Evolutionary conservation across 805 yeast species (phyloP).

Genomic region (Saturnispora sanitii): DNA sequence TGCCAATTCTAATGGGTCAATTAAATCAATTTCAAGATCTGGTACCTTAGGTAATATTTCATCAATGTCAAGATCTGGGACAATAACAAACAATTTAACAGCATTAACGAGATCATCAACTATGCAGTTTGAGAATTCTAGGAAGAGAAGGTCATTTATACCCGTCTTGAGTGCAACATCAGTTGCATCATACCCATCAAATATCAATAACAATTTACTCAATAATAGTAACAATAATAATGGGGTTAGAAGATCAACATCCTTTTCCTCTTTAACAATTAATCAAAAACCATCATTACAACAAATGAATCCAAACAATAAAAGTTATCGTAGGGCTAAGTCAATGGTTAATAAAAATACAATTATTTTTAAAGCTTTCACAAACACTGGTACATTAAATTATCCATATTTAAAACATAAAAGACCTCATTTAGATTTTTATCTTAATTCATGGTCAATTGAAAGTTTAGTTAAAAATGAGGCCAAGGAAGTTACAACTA

Average conservation of each 20-base stretch:
- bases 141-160: conserved; percentile 2
- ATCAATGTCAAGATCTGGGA: background rate
- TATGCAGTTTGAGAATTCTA: background rate
- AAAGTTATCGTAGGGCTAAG: conserved; percentile 1
- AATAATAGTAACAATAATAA: background rate
- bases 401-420: conserved; percentile 7
- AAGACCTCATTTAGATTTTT: conserved; percentile 3
- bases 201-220: background rate
- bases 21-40: background rate
- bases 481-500: background rate
- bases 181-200: background rate
- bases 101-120: background rate
- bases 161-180: background rate
- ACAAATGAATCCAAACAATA: background rate
- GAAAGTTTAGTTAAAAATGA: background rate
- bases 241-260: background rate
- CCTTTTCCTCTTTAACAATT: conserved; percentile 1
- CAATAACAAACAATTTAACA: background rate
- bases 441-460: conserved; percentile 4
- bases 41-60: background rate
- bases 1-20: too few relatives aligned
- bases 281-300: too few relatives aligned
- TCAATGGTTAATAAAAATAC: conserved; percentile 4
- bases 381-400: conserved; percentile 3
- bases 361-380: conserved; percentile 6